Conservation (phyloP, 2,329 filamentous ascomycete genomes). For the Alternaria consortialis region DNA sequence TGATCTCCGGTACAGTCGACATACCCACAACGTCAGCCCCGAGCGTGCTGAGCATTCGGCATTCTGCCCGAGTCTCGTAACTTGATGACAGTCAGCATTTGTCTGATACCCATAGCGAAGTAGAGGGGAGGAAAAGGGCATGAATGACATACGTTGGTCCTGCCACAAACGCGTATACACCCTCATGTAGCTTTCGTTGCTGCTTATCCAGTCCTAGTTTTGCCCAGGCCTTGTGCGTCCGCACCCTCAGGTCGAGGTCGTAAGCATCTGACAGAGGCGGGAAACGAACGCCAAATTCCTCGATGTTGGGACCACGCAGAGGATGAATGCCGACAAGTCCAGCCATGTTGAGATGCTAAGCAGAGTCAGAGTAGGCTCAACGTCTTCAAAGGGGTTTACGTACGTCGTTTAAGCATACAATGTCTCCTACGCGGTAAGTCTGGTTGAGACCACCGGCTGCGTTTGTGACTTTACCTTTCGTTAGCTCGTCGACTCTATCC, state of each 20-base stretch:
- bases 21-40: slow-evolving; percentile 76
- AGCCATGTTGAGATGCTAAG: slow-evolving; percentile 69
- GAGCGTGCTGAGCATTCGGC: slow-evolving; percentile 66
- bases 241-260: slow-evolving; percentile 67
- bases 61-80: slow-evolving; percentile 73
- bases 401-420: slow-evolving; percentile 72
- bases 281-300: slow-evolving; percentile 70
- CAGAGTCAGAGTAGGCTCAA: slow-evolving; percentile 18
- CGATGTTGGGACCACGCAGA: slow-evolving; percentile 68
- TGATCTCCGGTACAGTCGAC: slow-evolving; percentile 74
- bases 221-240: slow-evolving; percentile 66
- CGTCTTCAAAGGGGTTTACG: slow-evolving; percentile 22
- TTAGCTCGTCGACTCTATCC: slow-evolving; percentile 21
- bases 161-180: slow-evolving; percentile 71
- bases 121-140: slow-evolving; percentile 6
- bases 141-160: slow-evolving; percentile 63
- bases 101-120: background rate
- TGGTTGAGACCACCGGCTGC: slow-evolving; percentile 72
- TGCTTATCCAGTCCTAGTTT: slow-evolving; percentile 58
- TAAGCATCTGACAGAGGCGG: slow-evolving; percentile 72
- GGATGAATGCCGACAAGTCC: slow-evolving; percentile 69
- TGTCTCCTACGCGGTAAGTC: slow-evolving; percentile 70
- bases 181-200: slow-evolving; percentile 66
- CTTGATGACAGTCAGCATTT: slow-evolving; percentile 44
- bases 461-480: slow-evolving; percentile 64